Evolutionary conservation across 1,284 basidiomycete species (phyloP).

Genomic region (Pseudozyma sp.): DNA sequence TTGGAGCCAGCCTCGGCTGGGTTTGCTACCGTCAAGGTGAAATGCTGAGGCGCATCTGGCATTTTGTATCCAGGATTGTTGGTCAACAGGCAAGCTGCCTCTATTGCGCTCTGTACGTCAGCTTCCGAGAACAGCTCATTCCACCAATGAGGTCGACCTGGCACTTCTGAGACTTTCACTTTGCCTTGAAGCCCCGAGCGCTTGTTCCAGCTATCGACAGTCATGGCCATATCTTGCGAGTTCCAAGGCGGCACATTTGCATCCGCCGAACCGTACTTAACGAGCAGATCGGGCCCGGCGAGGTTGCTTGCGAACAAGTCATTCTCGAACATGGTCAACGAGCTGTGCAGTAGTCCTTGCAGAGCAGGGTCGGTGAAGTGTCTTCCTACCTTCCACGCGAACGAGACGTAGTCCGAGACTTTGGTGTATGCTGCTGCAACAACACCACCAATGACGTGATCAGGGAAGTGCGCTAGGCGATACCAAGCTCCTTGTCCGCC

Average conservation of each 20-base stretch:
- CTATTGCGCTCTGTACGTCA: slow-evolving; percentile 72
- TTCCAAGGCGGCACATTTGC: slow-evolving; percentile 86
- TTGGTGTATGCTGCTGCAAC: slow-evolving; percentile 33
- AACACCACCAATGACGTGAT: slow-evolving; percentile 75
- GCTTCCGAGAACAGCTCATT: slow-evolving; percentile 74
- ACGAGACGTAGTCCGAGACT: slow-evolving; percentile 84
- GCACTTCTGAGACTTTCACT: slow-evolving; percentile 73
- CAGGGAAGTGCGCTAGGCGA: slow-evolving; percentile 79
- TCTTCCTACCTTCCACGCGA: slow-evolving; percentile 74
- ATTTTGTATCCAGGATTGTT: slow-evolving; percentile 23
- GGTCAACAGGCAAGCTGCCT: slow-evolving; percentile 13
- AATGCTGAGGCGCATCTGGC: slow-evolving; percentile 63
- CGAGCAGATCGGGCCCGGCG: slow-evolving; percentile 76
- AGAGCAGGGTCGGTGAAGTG: slow-evolving; percentile 82
- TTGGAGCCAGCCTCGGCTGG: slow-evolving; percentile 77
- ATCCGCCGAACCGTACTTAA: slow-evolving; percentile 80
- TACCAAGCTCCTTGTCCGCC: slow-evolving; percentile 92
- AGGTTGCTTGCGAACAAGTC: slow-evolving; percentile 84
- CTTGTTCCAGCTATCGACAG: slow-evolving; percentile 74
- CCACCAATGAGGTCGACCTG: slow-evolving; percentile 79
- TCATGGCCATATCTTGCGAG: slow-evolving; percentile 75
- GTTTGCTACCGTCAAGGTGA: slow-evolving; percentile 77
- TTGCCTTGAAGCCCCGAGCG: slow-evolving; percentile 64
- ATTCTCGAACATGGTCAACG: slow-evolving; percentile 84
- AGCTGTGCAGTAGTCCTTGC: slow-evolving; percentile 77